Evolutionary conservation across 164 flowering plant genomes (phyloP).

Genomic region (Akebia trifoliata): DNA sequence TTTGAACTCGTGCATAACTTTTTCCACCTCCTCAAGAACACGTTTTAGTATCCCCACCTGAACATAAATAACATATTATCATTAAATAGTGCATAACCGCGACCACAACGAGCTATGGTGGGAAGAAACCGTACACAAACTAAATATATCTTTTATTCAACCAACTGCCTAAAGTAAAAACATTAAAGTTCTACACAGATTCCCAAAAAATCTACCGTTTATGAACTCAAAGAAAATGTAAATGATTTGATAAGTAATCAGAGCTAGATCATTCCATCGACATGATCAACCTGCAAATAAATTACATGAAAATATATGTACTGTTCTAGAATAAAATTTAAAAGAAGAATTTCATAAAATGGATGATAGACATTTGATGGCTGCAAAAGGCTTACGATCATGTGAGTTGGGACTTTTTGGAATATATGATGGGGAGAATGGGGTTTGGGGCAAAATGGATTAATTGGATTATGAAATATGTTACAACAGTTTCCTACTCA

Average conservation of each 20-base stretch:
- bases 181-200: slow-evolving; percentile 1
- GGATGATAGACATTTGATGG: no score
- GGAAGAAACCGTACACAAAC: not conserved
- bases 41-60: slow-evolving; percentile 97
- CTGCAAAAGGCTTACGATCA: no score
- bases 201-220: not conserved
- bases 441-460: no score
- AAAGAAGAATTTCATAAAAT: not conserved
- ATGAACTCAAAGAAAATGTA: not conserved
- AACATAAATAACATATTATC: slow-evolving; percentile 13
- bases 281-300: not conserved
- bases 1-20: slow-evolving; percentile 94
- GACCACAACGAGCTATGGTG: not conserved
- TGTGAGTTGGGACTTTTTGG: no score
- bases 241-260: not conserved
- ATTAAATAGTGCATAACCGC: not conserved
- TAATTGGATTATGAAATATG: no score
- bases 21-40: slow-evolving; percentile 99
- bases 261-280: not conserved
- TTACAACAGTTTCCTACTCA: no score
- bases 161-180: not conserved
- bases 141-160: not conserved
- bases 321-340: not conserved
- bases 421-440: no score
- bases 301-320: not conserved